Evolutionary conservation across 1,284 basidiomycete species (phyloP), one percentile per base, ranked within the genome.

Genomic region (Pisolithus thermaeus): DNA sequence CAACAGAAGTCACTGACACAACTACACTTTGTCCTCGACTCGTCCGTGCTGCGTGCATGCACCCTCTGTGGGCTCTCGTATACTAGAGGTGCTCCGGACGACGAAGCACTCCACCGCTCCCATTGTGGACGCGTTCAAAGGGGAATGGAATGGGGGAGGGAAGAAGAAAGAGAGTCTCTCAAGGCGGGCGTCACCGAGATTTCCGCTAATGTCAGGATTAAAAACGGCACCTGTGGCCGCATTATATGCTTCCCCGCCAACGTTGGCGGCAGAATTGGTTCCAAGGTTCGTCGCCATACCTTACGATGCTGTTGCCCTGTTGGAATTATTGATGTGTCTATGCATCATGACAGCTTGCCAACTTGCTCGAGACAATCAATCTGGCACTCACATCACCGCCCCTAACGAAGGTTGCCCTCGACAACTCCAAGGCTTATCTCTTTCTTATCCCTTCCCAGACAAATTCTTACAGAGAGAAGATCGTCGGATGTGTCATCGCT

Each of bases 81-180:
- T 63, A 91, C 84, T 0, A 80, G 76, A 56, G 88, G 87, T 14
- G 84, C 87, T 1, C 78, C 80, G 0, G 88, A 87, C 54, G 88
- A 91, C 58, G 88, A 90, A 63, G 71, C 64, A 6, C 70, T 91
- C 36, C 89, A 92, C 65, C 77, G 79, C 41, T 65, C 78, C 0
- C 89, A 92, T 64, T 91, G 89, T 56, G 68, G 71, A 3, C 73
- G 86, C 16, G 84, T 90, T 0, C 82, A 80, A 58, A 74, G 77
- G 49, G 87, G 88, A 1, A 80, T 89, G 75, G 88, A 90, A 58
- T 92, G 89, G 89, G 83, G 86, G 0, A 76, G 74, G 52, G 88
- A 91, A 52, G 88, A 90, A 59, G 82, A 87, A 55, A 79, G 76
- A 56, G 83, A 86, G 52, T 64, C 64, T 30, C 57, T 65, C 20